phyloP scores from a whole-genome alignment of 2,329 filamentous ascomycete species.

The Colletotrichum destructivum region DNA sequence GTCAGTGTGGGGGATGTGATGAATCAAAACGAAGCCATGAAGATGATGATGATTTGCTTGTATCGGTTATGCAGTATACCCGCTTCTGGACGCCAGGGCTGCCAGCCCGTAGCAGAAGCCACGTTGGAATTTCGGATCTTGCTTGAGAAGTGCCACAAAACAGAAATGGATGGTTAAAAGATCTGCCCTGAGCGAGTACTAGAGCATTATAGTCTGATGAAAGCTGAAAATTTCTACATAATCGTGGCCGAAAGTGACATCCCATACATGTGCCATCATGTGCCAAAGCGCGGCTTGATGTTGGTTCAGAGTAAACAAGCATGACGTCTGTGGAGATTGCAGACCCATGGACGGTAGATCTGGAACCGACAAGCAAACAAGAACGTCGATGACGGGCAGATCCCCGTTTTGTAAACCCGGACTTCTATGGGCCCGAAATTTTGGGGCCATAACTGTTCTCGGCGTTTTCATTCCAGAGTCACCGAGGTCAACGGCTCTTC shows the following conservation, averaged over 20 bases:
- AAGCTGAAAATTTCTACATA: slow-evolving; percentile 1
- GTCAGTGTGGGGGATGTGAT: not conserved
- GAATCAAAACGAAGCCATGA: not conserved
- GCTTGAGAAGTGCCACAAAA: not conserved
- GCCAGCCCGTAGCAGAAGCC: slow-evolving; percentile 13
- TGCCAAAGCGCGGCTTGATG: not conserved
- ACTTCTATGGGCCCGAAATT: not conserved
- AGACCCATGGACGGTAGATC: not conserved
- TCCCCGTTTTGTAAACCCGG: slow-evolving; percentile 9
- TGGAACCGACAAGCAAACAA: not conserved
- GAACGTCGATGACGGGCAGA: not conserved
- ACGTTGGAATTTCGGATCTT: slow-evolving; percentile 16
- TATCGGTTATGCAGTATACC: slow-evolving; percentile 34
- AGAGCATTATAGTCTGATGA: not conserved
- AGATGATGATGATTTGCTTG: slow-evolving; percentile 21
- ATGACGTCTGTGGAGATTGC: slow-evolving; percentile 10
- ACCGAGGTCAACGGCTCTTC: not conserved
- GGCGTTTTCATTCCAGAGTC: not conserved
- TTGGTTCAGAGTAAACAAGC: not conserved
- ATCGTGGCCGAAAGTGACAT: not conserved
- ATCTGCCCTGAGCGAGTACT: not conserved
- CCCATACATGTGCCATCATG: not conserved
- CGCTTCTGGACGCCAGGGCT: slow-evolving; percentile 11
- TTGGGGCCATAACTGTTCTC: not conserved
- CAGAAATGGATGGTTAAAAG: not conserved